These are phyloP conservation scores for Inga leiocalycina DNA, from an alignment of 306 rosid species.

Conservation along the genomic window DNA sequence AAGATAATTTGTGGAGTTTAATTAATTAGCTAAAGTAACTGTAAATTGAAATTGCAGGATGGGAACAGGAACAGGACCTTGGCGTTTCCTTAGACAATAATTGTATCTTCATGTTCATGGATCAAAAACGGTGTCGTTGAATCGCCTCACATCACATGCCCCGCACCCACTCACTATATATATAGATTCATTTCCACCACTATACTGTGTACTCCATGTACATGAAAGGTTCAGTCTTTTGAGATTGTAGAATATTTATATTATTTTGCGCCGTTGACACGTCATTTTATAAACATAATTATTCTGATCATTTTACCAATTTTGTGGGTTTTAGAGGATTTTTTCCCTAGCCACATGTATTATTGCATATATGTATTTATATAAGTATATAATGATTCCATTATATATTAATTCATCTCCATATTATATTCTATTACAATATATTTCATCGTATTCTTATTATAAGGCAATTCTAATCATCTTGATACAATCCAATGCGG, in stretches of 20 bases:
- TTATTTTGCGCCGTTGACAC: background rate
- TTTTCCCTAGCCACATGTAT: background rate
- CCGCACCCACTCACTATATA: background rate
- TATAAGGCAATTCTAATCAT: too few relatives aligned
- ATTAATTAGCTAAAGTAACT: background rate
- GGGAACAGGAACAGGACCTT: constrained; percentile 97
- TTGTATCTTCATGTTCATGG: background rate
- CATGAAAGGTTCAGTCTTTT: background rate
- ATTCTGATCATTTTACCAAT: too few relatives aligned
- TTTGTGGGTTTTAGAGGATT: background rate
- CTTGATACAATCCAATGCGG: background rate
- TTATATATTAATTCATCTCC: too few relatives aligned
- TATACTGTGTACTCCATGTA: too few relatives aligned
- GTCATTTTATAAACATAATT: too few relatives aligned
- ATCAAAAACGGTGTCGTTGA: background rate
- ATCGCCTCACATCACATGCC: background rate
- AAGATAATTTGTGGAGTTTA: background rate
- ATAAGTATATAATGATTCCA: too few relatives aligned
- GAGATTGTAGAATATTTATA: too few relatives aligned
- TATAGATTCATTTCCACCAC: background rate
- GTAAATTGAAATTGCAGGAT: constrained; percentile 61
- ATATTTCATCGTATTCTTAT: too few relatives aligned
- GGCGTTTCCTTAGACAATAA: constrained; percentile 66
- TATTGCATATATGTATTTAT: too few relatives aligned
- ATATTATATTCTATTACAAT: too few relatives aligned